Percentiles rank a stretch among this genome's conserved stretches.
Conservation (phyloP, 164 flowering plant species). For the Stephania cephalantha region DNA sequence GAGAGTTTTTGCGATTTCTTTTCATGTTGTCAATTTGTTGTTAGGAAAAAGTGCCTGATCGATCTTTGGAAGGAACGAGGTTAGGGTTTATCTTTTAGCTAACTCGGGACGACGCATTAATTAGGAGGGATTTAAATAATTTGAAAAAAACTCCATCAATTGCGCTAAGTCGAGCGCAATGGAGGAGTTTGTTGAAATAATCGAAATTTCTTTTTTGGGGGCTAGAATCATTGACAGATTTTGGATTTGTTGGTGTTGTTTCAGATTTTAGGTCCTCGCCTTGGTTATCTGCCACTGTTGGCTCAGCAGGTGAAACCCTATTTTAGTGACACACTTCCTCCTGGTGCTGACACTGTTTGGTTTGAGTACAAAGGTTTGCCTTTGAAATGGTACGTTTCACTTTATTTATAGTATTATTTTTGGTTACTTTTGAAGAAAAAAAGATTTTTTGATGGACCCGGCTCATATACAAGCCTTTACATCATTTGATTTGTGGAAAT, state of each 20-base stretch:
- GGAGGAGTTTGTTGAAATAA: no score
- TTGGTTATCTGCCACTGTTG: slow-evolving; percentile 81
- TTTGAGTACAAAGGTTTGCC: slow-evolving; percentile 96
- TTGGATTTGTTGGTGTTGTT: slow-evolving; percentile 2
- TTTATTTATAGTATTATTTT: neutral
- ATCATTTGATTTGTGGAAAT: no score
- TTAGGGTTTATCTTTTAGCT: no score
- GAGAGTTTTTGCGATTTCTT: neutral
- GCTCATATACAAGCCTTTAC: no score
- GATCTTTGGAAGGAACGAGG: no score
- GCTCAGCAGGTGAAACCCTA: slow-evolving; percentile 61
- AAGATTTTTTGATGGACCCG: no score
- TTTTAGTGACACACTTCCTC: slow-evolving; percentile 82
- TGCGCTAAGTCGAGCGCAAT: no score
- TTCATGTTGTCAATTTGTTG: neutral
- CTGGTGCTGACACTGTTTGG: slow-evolving; percentile 85
- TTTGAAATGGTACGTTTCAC: slow-evolving; percentile 64
- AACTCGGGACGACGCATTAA: no score
- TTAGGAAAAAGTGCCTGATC: no score
- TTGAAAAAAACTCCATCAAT: no score
- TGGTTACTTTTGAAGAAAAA: neutral
- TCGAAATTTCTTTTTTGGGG: no score
- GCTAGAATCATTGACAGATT: neutral
- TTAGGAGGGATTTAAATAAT: no score
- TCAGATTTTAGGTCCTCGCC: slow-evolving; percentile 83